Evolutionary conservation across 225 moss, liverwort and hornwort species (phyloP), one percentile per base, ranked within the genome.

Genomic region (Climacium dendroides): DNA sequence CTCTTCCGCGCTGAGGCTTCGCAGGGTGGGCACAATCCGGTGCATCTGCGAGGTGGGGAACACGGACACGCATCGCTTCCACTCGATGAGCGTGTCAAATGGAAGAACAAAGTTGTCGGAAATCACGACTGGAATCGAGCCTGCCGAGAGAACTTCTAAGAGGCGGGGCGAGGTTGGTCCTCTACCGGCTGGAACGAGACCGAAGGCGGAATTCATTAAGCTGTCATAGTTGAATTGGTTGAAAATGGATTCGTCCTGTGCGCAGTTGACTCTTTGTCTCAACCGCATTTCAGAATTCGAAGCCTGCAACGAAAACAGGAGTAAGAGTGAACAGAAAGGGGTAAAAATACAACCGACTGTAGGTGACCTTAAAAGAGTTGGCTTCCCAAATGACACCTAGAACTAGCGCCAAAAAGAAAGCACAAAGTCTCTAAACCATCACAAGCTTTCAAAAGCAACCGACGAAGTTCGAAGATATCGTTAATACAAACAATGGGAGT

Each of bases 61-160:
- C 50, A 90, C 87, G 32, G 90, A 84, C 60, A 90, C 43, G 78
- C 93, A 93, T 86, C 90, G 87, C 64, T 81, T 83, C 93, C 93
- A 93, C 39, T 92, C 92, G 78, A 93, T 88, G 85, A 93, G 87
- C 79, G 89, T 89, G 81, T 93, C 92, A 67, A 92, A 93, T 9
- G 93, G 92, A 13, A 91, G 90, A 8, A 89, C 90, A 15, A 64
- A 81, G 73, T 78, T 83, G 88, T 93, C 89, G 25, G 93, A 91
- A 47, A 93, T 86, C 37, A 90, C 75, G 23, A 93, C 89, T 43
- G 93, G 93, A 59, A 93, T 90, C 24, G 93, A 91, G 39, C 93
- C 93, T n/a, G 92, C 92, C 52, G 90, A 91, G 35, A 93, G 77
- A 60, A 93, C 81, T 61, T 92, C 93, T 83, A 92, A 63, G 19